phyloP scores from a whole-genome alignment of 2,329 filamentous ascomycete species.

The Nothophoma quercina region DNA sequence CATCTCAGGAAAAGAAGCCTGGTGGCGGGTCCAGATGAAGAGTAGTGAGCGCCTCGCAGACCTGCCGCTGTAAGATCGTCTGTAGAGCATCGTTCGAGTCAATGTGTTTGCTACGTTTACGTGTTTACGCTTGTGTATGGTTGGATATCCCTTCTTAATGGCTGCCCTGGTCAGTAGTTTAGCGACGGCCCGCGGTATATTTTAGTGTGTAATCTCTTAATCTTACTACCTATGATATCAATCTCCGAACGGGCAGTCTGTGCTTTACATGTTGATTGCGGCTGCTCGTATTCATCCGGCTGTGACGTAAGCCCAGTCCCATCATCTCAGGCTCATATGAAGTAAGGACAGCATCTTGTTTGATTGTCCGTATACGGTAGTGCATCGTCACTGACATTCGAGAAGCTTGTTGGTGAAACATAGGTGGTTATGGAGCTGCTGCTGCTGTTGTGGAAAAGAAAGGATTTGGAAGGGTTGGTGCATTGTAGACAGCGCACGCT shows the following conservation, averaged over 20 bases:
- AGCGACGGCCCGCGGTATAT: conserved; percentile 14
- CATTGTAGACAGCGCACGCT: no score
- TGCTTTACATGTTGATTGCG: neutral
- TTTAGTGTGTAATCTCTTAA: conserved; percentile 21
- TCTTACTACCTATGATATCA: conserved; percentile 4
- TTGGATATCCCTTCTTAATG: conserved; percentile 10
- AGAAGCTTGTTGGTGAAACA: no score
- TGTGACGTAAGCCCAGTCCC: neutral
- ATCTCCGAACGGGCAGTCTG: conserved; percentile 3
- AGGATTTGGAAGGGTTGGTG: no score
- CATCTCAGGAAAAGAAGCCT: no score
- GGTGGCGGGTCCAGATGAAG: neutral
- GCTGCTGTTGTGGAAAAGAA: no score
- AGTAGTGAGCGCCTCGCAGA: conserved; percentile 1
- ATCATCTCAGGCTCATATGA: neutral
- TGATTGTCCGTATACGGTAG: no score
- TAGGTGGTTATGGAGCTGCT: no score
- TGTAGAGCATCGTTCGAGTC: neutral
- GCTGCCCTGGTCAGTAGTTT: conserved; percentile 9
- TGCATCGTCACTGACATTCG: no score
- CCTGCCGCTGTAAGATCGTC: conserved; percentile 2
- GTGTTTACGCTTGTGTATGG: conserved; percentile 18
- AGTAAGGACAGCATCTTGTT: no score
- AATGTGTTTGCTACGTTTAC: conserved; percentile 11
- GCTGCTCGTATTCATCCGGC: conserved; percentile 6